Evolutionary conservation across 805 yeast species (phyloP), one percentile per base, ranked within the genome.

Genomic region (Lachancea lanzarotensis): DNA sequence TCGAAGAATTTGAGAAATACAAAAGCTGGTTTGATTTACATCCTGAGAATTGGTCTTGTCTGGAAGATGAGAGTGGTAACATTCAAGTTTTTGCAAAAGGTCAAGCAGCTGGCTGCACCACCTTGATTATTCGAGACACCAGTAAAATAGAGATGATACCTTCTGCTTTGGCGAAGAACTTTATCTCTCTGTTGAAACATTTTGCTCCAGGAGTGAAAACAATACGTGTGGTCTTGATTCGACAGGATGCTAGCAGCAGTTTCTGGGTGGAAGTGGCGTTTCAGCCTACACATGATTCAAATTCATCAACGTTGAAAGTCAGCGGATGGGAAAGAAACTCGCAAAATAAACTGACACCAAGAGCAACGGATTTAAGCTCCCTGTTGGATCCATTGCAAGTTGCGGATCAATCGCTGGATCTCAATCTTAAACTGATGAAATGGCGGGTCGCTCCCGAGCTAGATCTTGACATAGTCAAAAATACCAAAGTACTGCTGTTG

Each of bases 391-490:
- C 98, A 0, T 51, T 71, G 11, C 81, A 84, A 51, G 69, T 93
- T 18, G 91, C 96, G 0, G 85, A 83, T 48, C 98, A 95, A 63
- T 91, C 97, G 0, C 90, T 89, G 5, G 96, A 90, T 61, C 72
- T 93, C 45, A 93, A 93, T 59, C 69, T 93, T 47, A 86, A 87
- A 66, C 69, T 93, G 37, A 93, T 93, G 98, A 88, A 89, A 59
- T 93, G 99, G 99, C 74, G 98, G 52, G 77, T 93, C 15, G 88
- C 86, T 0, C 98, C 98, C 0, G 74, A 79, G 8, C 60, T 93
- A 3, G 76, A 93, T 56, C 69, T 93, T 38, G 90, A 85, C 5
- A 58, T 66, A 2, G 69, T 93, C 18, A 75, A 78, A 51, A 47
- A 64, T 15, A 75, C 82, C 10, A 82, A 74, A 51, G 83, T 90